phyloP scores from a whole-genome alignment of 129 eudicot genomes.

The Chrysanthemum seticuspe region DNA sequence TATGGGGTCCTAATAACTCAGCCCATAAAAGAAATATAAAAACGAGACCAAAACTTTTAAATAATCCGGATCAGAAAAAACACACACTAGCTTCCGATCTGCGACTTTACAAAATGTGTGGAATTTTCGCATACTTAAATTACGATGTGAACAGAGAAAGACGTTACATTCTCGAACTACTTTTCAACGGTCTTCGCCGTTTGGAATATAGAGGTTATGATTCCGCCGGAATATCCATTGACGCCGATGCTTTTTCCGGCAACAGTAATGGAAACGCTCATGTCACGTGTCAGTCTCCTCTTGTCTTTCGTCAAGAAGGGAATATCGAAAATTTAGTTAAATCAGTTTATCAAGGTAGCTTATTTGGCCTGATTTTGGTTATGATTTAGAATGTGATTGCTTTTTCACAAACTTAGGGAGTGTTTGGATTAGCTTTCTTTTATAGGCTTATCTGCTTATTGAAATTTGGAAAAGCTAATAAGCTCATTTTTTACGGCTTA shows the following conservation, averaged over 20 bases:
- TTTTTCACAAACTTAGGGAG: no score
- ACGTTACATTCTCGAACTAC: slow-evolving; percentile 67
- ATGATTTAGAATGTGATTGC: no score
- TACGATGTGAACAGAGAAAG: slow-evolving; percentile 72
- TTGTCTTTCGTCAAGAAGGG: slow-evolving; percentile 89
- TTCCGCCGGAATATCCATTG: slow-evolving; percentile 91
- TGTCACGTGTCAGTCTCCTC: slow-evolving; percentile 34
- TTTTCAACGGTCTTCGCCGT: slow-evolving; percentile 84
- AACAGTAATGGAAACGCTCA: background rate
- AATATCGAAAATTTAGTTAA: slow-evolving; percentile 86
- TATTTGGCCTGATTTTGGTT: background rate
- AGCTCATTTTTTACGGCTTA: no score
- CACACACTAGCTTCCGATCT: background rate
- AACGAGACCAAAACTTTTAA: no score
- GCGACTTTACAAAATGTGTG: slow-evolving; percentile 53
- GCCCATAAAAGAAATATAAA: no score
- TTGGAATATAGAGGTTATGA: slow-evolving; percentile 95
- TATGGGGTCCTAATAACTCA: no score
- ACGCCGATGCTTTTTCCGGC: slow-evolving; percentile 29
- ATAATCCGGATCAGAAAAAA: no score
- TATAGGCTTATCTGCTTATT: no score
- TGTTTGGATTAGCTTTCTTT: no score
- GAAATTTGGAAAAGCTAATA: no score
- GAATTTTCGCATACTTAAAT: slow-evolving; percentile 87
- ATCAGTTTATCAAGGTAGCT: slow-evolving; percentile 65